phyloP scores from a whole-genome alignment of 2,329 filamentous ascomycete species.

The Cordyceps cicadae region DNA sequence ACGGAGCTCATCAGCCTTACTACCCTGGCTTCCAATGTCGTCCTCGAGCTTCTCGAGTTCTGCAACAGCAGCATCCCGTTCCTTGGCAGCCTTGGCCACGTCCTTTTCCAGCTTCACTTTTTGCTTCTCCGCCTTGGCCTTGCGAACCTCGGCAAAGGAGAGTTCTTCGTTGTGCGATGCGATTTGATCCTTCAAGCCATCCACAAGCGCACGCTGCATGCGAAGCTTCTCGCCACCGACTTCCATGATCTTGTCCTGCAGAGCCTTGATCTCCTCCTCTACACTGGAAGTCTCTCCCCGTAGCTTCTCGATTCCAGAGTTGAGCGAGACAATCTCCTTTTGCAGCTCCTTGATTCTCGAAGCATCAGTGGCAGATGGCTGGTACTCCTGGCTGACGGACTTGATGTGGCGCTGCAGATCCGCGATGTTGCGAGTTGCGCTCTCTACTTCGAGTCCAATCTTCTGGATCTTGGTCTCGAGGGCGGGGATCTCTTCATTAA shows the following conservation, averaged over 20 bases:
- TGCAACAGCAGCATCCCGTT: slow-evolving; percentile 60
- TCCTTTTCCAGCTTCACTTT: slow-evolving; percentile 80
- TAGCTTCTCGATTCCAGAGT: slow-evolving; percentile 71
- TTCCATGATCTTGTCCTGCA: slow-evolving; percentile 98
- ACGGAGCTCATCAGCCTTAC: slow-evolving; percentile 64
- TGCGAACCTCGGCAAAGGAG: slow-evolving; percentile 77
- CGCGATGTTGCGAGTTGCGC: slow-evolving; percentile 70
- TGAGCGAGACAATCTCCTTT: slow-evolving; percentile 66
- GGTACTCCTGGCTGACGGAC: slow-evolving; percentile 73
- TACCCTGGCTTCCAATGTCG: slow-evolving; percentile 69
- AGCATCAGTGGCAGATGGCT: slow-evolving; percentile 73
- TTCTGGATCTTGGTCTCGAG: slow-evolving; percentile 90
- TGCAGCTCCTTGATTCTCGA: slow-evolving; percentile 62
- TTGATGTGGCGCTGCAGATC: slow-evolving; percentile 80
- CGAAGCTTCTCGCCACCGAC: slow-evolving; percentile 90
- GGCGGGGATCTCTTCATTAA: slow-evolving; percentile 71
- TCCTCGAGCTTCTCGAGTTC: slow-evolving; percentile 73
- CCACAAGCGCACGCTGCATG: slow-evolving; percentile 82
- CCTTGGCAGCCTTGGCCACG: slow-evolving; percentile 66
- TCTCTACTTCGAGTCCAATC: slow-evolving; percentile 79
- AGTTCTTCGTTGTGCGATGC: slow-evolving; percentile 70
- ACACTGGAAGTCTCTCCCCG: slow-evolving; percentile 79
- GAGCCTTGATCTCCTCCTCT: slow-evolving; percentile 82
- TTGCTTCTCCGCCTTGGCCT: slow-evolving; percentile 90
- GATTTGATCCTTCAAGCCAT: slow-evolving; percentile 80